Evolutionary conservation across 1,284 basidiomycete genomes (phyloP).

Genomic region (Violaceomyces palustris): DNA sequence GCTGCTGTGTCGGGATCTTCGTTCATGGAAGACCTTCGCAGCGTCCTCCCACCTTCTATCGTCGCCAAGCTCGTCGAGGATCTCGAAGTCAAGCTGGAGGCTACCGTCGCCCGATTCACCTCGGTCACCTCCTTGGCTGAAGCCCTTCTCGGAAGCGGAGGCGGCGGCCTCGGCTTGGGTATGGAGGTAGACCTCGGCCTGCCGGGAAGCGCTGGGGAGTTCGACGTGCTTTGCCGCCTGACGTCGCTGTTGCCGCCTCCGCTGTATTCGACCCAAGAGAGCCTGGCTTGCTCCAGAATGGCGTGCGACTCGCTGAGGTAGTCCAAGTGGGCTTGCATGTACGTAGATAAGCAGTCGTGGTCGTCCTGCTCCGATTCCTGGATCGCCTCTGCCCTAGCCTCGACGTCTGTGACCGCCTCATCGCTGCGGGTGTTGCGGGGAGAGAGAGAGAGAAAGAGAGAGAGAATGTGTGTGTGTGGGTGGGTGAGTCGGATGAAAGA

Average conservation of each 20-base stretch:
- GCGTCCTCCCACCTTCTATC: too few relatives aligned
- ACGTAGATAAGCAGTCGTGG: constrained; percentile 24
- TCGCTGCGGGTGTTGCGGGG: too few relatives aligned
- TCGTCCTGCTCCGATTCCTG: constrained; percentile 36
- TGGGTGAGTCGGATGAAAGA: too few relatives aligned
- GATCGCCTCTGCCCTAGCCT: constrained; percentile 28
- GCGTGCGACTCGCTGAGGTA: constrained; percentile 31
- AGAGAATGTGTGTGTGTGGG: too few relatives aligned
- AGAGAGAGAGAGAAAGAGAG: too few relatives aligned
- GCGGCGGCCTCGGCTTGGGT: constrained; percentile 7
- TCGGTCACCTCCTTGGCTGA: constrained; percentile 12
- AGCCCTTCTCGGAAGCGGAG: constrained; percentile 7
- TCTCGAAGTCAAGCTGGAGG: constrained; percentile 4
- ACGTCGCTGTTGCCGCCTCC: too few relatives aligned
- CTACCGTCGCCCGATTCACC: too few relatives aligned
- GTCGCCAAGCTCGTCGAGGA: constrained; percentile 14
- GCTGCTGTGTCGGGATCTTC: too few relatives aligned
- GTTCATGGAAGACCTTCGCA: too few relatives aligned
- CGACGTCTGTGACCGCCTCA: constrained; percentile 36
- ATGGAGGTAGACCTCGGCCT: constrained; percentile 4
- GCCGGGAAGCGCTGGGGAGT: too few relatives aligned
- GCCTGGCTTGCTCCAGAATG: constrained; percentile 32
- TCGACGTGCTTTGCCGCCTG: too few relatives aligned
- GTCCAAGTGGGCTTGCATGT: constrained; percentile 35
- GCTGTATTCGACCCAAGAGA: too few relatives aligned